These are phyloP conservation scores for Vigna hirtella DNA, from an alignment of 306 rosid genomes.

Conservation along the genomic window DNA sequence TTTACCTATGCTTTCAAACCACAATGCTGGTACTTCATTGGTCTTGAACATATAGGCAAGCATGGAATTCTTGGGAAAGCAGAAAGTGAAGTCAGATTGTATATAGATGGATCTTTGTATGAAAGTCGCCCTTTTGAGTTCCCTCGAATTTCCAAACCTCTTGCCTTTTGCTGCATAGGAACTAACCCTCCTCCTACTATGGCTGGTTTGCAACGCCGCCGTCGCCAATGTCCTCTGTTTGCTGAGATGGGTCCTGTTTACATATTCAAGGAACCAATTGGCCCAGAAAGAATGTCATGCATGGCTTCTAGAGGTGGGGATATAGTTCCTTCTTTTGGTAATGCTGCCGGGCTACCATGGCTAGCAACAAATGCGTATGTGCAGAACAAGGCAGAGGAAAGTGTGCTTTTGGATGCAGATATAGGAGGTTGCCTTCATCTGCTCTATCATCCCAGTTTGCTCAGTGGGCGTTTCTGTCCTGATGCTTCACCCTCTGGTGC, in stretches of 20 bases:
- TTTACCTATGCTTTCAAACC: conserved; percentile 98
- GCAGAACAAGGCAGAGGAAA: conserved; percentile 83
- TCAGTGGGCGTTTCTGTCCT: conserved; percentile 94
- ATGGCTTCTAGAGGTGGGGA: conserved; percentile 97
- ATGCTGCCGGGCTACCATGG: conserved; percentile 96
- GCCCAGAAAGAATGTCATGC: conserved; percentile 86
- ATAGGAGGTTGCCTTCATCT: conserved; percentile 90
- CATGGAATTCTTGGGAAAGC: conserved; percentile 95
- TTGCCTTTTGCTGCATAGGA: conserved; percentile 98
- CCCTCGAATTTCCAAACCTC: conserved; percentile 95
- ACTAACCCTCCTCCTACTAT: conserved; percentile 99
- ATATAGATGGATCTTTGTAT: conserved; percentile 87
- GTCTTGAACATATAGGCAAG: conserved; percentile 92
- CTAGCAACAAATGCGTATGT: conserved; percentile 72
- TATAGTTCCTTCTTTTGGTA: conserved; percentile 90
- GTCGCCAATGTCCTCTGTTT: conserved; percentile 98
- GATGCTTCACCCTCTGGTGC: conserved; percentile 98
- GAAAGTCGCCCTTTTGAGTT: conserved; percentile 97
- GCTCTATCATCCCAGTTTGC: conserved; percentile 96
- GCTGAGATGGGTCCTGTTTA: conserved; percentile 99
- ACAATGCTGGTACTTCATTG: conserved; percentile 97
- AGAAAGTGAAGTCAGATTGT: conserved; percentile 92
- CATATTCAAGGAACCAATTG: conserved; percentile 96
- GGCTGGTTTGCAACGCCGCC: conserved; percentile 99
- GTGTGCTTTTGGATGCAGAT: conserved; percentile 87